Conservation (phyloP, 257 asterid species). For the Nicotiana undulata region DNA sequence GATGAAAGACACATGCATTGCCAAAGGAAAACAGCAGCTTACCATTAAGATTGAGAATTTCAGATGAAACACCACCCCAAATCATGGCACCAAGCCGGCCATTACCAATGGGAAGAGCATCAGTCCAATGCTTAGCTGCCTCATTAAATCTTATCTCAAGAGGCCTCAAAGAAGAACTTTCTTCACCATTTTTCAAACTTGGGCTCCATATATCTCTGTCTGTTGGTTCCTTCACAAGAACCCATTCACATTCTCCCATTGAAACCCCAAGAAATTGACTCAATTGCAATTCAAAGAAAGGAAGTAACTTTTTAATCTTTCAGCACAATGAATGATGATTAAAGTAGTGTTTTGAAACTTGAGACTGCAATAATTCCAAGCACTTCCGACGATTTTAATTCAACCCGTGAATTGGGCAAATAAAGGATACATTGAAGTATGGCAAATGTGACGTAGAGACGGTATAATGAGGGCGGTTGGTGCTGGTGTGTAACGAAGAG, state of each 20-base stretch:
- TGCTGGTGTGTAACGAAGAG: not conserved
- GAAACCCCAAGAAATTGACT: not conserved
- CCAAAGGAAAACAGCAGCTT: not conserved
- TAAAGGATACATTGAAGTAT: not conserved
- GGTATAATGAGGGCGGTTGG: no score
- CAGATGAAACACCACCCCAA: slow-evolving; percentile 63
- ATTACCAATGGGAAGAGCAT: slow-evolving; percentile 82
- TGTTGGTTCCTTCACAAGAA: slow-evolving; percentile 15
- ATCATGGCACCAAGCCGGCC: slow-evolving; percentile 89
- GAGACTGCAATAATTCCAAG: no score
- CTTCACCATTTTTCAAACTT: slow-evolving; percentile 17
- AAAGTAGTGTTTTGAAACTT: not conserved
- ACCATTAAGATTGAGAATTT: slow-evolving; percentile 77
- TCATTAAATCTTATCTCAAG: slow-evolving; percentile 51
- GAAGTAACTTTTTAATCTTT: not conserved
- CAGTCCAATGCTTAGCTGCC: slow-evolving; percentile 69
- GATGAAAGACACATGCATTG: not conserved
- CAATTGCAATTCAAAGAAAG: not conserved
- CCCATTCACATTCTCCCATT: slow-evolving; percentile 21
- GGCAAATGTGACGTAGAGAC: not conserved
- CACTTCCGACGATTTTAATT: no score
- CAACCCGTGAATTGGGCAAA: no score
- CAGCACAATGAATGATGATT: not conserved
- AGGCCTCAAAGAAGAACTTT: slow-evolving; percentile 12
- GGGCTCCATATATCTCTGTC: slow-evolving; percentile 61